Conservation (phyloP, 2,329 filamentous ascomycete species). For the Ascocoryne sarcoides region DNA sequence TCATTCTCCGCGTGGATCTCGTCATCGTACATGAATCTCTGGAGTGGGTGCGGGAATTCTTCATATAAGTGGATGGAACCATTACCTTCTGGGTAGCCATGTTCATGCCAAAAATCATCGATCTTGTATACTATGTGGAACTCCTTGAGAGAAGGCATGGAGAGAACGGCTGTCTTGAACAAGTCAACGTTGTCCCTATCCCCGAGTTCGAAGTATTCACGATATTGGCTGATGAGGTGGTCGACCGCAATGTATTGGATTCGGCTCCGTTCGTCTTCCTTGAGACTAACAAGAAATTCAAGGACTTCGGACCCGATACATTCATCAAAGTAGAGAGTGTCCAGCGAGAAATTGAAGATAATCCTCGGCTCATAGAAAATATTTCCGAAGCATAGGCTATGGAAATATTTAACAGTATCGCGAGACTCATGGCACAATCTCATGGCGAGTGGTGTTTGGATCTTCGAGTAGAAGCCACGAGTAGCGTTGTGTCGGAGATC, state of each 20-base stretch:
- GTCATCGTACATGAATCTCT: neutral
- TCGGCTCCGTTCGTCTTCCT: slow-evolving; percentile 1
- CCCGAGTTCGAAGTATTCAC: neutral
- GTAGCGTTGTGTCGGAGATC: neutral
- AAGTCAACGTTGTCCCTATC: neutral
- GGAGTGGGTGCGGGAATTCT: neutral
- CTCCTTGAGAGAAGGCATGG: slow-evolving; percentile 6
- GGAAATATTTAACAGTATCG: slow-evolving; percentile 2
- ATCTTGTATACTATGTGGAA: slow-evolving; percentile 5
- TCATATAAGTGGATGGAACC: slow-evolving; percentile 2
- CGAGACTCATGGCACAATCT: slow-evolving; percentile 12
- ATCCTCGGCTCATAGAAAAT: slow-evolving; percentile 5
- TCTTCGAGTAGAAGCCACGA: slow-evolving; percentile 9
- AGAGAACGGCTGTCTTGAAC: neutral
- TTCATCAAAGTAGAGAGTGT: slow-evolving; percentile 12
- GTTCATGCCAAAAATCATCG: slow-evolving; percentile 1
- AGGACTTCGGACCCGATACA: neutral
- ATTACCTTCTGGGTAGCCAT: neutral
- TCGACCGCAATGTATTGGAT: slow-evolving; percentile 11
- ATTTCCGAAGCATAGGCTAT: slow-evolving; percentile 13
- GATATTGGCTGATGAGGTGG: neutral
- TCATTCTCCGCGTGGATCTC: slow-evolving; percentile 2
- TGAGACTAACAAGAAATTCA: slow-evolving; percentile 7
- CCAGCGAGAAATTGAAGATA: slow-evolving; percentile 16
- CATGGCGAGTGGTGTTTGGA: slow-evolving; percentile 6